Evolutionary conservation across 2,329 filamentous ascomycete species (phyloP), one percentile per base, ranked within the genome.

Genomic region (Pseudocercospora vitis): DNA sequence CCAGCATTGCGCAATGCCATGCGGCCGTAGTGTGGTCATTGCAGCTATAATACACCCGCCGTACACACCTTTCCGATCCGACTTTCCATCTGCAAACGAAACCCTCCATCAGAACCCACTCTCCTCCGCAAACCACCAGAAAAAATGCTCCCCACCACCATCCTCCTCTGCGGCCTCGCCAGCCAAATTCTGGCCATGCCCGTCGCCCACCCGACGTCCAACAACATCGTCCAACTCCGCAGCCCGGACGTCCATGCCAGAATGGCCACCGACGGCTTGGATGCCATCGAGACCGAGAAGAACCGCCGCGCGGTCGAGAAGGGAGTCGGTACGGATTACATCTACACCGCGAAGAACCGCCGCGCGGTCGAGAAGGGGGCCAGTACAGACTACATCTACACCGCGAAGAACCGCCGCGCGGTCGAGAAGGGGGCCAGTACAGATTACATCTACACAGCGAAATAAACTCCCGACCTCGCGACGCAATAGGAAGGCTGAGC

Each of bases 181-280:
- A 32, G 47, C 29, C 16, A 12, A 18, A 26, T 28, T 3, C 24
- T 49, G 11, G 47, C 47, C 23, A 7, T 9, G 12, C 47, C 47
- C 11, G 14, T 19, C 14, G 19, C 9, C 46, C 28, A 5, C 28
- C 14, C 7, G n/a, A 11, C 14, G 7, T 28, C 14, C 4, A 35
- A 23, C 47, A 49, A 49, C 32, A 28, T 49, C 32, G 47, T 49
- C 2, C n/a, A 37, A 26, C n/a, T 49, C 47, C 12, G 47, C n/a
- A 14, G 31, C 12, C 31, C 47, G 1, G 23, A 26, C 21, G n/a
- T 9, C 2, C 21, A 28, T n/a, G 18, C 11, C 8, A 14, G 7
- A n/a, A 14, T n/a, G n/a, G n/a, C n/a, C n/a, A n/a, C n/a, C n/a
- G n/a, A n/a, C 11, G 24, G 5, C 14, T 28, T 32, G 8, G 47